Evolutionary conservation across 495 filamentous ascomycete species (phyloP), one percentile per base, ranked within the genome.

Genomic region (Arthonia radiata): DNA sequence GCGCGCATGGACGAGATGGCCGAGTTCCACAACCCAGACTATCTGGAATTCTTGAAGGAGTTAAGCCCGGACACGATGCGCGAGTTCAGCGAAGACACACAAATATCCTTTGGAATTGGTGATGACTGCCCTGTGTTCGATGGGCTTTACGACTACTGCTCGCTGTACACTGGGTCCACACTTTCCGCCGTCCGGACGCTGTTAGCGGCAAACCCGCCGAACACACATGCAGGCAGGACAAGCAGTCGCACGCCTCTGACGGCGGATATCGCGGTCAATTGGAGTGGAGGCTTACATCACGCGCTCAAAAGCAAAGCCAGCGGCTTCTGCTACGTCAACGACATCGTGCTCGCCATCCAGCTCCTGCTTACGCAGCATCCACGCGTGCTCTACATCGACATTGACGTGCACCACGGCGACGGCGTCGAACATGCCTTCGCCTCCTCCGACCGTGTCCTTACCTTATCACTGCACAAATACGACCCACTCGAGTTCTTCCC

Each of bases 281-380:
- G 86, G 86, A 83, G 80, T n/a, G 86, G 86, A 12, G 86, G 86
- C 3, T 56, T 97, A n/a, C 86, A 97, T 43, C 86, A 97, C 47
- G 86, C 86, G 15, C 91, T 92, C 44, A 91, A 89, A 40, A 67
- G 70, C 41, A 77, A 90, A 47, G 86, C 89, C 11, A 76, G 68
- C 26, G 86, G 86, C 4, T 97, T 97, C 52, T 97, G 86, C 52
- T 97, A 97, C 50, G 71, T 92, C 40, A 97, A 97, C 45, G 86
- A 97, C 48, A 94, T 97, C 43, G 89, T 94, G 21, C 68, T 97
- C 15, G 81, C 78, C 24, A 83, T 91, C 37, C 66, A 93, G 17
- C 77, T 91, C 42, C 59, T 97, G 4, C 57, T 97, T 11, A 73
- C 77, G 12, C 59, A 81, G 41, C 73, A 89, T 41, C 71, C 78